Evolutionary conservation across 2,329 filamentous ascomycete species (phyloP).

Genomic region (Fusarium torulosum): DNA sequence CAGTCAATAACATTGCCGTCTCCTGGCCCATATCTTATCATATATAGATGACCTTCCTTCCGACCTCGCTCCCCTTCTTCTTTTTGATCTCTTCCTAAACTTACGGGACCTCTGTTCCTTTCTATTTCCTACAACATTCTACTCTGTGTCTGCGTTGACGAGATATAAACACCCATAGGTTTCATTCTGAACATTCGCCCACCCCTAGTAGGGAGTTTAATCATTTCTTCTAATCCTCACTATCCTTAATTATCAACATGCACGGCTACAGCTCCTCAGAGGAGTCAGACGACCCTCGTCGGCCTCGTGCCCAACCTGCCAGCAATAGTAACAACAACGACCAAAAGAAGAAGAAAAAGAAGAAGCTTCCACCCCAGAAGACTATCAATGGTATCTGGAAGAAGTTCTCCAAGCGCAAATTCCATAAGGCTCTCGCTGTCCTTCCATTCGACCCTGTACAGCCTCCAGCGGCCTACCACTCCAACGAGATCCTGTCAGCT

Average conservation of each 20-base stretch:
- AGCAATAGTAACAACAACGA: conserved; percentile 52
- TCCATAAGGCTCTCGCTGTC: conserved; percentile 74
- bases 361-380: conserved; percentile 70
- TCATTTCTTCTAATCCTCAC: background rate
- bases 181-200: background rate
- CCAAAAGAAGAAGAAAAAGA: conserved; percentile 65
- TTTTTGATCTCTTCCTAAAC: conserved; percentile 1
- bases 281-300: conserved; percentile 62
- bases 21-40: conserved; percentile 9
- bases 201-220: background rate
- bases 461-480: conserved; percentile 62
- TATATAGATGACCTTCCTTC: conserved; percentile 33
- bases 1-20: conserved; percentile 13
- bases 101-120: conserved; percentile 14
- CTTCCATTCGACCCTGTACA: conserved; percentile 73
- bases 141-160: background rate
- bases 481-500: conserved; percentile 70
- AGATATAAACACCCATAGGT: background rate
- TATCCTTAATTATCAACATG: conserved; percentile 45
- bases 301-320: conserved; percentile 53
- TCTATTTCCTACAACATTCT: background rate
- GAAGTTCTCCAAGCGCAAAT: conserved; percentile 68
- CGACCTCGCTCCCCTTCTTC: conserved; percentile 11
- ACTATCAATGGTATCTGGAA: conserved; percentile 77
- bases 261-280: conserved; percentile 65